Evolutionary conservation across 257 asterid genomes (phyloP), one percentile per base, ranked within the genome.

Genomic region (Capsicum pubescens): DNA sequence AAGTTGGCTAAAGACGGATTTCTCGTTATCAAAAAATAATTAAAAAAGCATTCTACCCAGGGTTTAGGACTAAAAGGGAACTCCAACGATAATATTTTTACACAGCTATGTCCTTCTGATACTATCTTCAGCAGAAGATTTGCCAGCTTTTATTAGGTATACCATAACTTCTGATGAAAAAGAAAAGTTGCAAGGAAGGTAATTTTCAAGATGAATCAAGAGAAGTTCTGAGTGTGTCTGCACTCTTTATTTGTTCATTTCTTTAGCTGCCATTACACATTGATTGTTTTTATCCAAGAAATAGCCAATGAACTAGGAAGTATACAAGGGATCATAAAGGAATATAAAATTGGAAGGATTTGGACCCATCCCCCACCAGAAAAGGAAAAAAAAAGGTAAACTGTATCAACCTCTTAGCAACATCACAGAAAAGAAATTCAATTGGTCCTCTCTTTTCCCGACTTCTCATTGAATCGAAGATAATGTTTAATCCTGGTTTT

Each of bases 181-280:
- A 44, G 8, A 26, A 14, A 54, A 10, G 13, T 8, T 54, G 39
- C 81, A 54, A 54, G 21, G 59, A 54, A 7, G 21, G 64, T 76
- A 52, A 48, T 14, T 74, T 50, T 50, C 58, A 74, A 74, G 44
- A 50, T 19, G 80, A 8, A 74, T 12, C 60, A 48, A 19, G 80
- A 72, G 59, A 72, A 72, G 80, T 72, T 12, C 7, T 39, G 44
- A 48, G 80, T 50, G 60, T 68, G 14, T 26, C 81, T 50, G 8
- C 81, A 74, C 46, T 13, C 46, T 50, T 74, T 21, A 74, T 13
- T 21, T 74, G 81, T 50, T 74, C 61, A 21, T 19, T 74, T 21
- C 81, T 74, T 74, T 74, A 74, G 81, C 81, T 50, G 14, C 61
- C 81, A 74, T 32, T 21, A 74, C 9, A 19, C 21, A 7, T 74